Conservation (phyloP, 371 early-diverging fungal species). For the Haplosporangium sp. region DNA sequence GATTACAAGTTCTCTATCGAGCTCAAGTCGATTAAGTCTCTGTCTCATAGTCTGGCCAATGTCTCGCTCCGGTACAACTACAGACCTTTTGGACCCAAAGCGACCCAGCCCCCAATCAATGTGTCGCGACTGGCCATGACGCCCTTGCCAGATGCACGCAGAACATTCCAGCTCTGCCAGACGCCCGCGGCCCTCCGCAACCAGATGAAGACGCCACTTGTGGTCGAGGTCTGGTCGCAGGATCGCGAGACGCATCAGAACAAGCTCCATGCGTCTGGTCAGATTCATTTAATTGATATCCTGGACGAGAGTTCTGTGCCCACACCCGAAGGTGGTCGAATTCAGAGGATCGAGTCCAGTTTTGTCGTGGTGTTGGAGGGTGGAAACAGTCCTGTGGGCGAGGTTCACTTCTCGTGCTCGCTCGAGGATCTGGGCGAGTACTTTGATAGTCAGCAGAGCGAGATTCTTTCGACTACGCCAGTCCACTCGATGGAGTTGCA, state of each 20-base stretch:
- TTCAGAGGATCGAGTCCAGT: constrained; percentile 37
- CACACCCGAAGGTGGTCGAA: constrained; percentile 33
- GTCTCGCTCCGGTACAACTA: constrained; percentile 54
- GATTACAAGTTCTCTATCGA: constrained; percentile 56
- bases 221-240: constrained; percentile 51
- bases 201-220: constrained; percentile 49
- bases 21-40: constrained; percentile 41
- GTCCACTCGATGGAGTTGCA: constrained; percentile 55
- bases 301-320: constrained; percentile 25
- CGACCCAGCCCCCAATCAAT: constrained; percentile 48
- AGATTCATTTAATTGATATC: constrained; percentile 44
- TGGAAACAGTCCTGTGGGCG: constrained; percentile 33
- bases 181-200: constrained; percentile 46
- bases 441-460: constrained; percentile 54
- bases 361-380: constrained; percentile 25
- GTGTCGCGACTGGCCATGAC: constrained; percentile 25
- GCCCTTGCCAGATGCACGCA: constrained; percentile 32
- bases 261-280: constrained; percentile 40
- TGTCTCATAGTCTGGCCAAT: constrained; percentile 24
- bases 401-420: constrained; percentile 47
- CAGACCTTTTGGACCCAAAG: constrained; percentile 52
- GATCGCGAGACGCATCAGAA: constrained; percentile 41
- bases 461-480: constrained; percentile 49
- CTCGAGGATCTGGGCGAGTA: constrained; percentile 54
- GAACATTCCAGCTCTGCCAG: constrained; percentile 54